Evolutionary conservation across 495 filamentous ascomycete genomes (phyloP).

Genomic region (Hyaloscypha variabilis): DNA sequence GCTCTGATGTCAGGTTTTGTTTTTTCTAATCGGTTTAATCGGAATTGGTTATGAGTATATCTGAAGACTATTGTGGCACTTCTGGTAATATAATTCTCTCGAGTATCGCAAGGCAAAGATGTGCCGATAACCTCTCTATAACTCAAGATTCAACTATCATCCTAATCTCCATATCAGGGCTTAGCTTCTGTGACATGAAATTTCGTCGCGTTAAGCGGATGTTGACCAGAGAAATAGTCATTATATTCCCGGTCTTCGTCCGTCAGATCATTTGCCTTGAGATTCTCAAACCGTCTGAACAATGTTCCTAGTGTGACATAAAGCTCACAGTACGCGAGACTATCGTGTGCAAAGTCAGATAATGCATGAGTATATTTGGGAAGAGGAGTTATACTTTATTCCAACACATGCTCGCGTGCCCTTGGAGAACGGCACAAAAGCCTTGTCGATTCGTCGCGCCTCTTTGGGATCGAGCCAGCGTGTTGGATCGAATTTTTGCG

Average conservation of each 20-base stretch:
- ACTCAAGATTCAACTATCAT: too few relatives aligned
- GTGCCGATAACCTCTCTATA: too few relatives aligned
- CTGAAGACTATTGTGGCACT: too few relatives aligned
- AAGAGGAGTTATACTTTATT: constrained; percentile 29
- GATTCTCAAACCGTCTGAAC: constrained; percentile 35
- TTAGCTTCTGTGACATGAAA: too few relatives aligned
- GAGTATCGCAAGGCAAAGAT: too few relatives aligned
- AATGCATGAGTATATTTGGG: not conserved
- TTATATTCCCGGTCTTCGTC: constrained; percentile 29
- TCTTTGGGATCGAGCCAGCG: constrained; percentile 6
- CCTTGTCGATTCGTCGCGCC: constrained; percentile 28
- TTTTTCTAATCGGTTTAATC: too few relatives aligned
- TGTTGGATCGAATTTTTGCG: constrained; percentile 19
- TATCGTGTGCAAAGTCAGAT: constrained; percentile 10
- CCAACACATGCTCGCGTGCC: constrained; percentile 41
- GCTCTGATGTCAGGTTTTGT: too few relatives aligned
- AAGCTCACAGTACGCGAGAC: constrained; percentile 38
- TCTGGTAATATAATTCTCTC: too few relatives aligned
- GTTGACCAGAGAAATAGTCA: constrained; percentile 35
- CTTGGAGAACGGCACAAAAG: constrained; percentile 41
- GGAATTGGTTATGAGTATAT: too few relatives aligned
- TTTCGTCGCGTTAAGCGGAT: constrained; percentile 29
- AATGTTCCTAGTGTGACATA: constrained; percentile 36
- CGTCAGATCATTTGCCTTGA: constrained; percentile 28
- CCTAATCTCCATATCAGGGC: too few relatives aligned